A percentile compares a stretch with the other conserved stretches of the same genome.
Conservation (phyloP, 768 basidiomycete genomes). For the Pluteus cervinus region DNA sequence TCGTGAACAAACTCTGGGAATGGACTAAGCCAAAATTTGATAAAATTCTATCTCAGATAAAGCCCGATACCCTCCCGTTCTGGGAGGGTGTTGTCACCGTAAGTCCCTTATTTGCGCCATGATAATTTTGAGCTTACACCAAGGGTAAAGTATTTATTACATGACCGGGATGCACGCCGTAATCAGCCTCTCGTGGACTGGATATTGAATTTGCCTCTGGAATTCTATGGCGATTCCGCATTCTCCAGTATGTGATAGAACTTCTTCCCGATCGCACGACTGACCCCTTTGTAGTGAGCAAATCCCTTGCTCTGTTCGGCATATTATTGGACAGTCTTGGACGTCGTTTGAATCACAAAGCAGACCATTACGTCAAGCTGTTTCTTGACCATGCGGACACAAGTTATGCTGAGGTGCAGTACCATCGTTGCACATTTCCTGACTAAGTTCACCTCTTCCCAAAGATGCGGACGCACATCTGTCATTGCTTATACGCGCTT, state of each 20-base stretch:
- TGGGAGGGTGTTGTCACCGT: conserved; percentile 69
- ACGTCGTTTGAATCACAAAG: conserved; percentile 56
- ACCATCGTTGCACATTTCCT: conserved; percentile 1
- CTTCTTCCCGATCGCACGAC: not conserved
- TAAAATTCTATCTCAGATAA: conserved; percentile 65
- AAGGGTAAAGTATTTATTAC: conserved; percentile 42
- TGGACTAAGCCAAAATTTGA: conserved; percentile 65
- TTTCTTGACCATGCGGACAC: conserved; percentile 75
- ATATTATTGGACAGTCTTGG: conserved; percentile 63
- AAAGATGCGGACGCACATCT: conserved; percentile 66
- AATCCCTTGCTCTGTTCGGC: conserved; percentile 61
- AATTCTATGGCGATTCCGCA: conserved; percentile 81
- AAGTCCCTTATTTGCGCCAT: no score
- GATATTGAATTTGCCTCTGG: conserved; percentile 69
- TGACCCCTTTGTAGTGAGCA: conserved; percentile 51
- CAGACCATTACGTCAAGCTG: conserved; percentile 63
- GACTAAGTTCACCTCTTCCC: conserved; percentile 3
- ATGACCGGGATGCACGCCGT: conserved; percentile 76
- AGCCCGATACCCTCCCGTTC: conserved; percentile 75
- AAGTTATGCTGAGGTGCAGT: conserved; percentile 77
- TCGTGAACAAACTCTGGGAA: conserved; percentile 54
- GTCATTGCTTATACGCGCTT: conserved; percentile 55
- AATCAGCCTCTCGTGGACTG: conserved; percentile 68
- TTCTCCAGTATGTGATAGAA: conserved; percentile 61
- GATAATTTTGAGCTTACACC: not conserved